Evolutionary conservation across 2,329 filamentous ascomycete species (phyloP), one percentile per base, ranked within the genome.

Genomic region (Colletotrichum horii): DNA sequence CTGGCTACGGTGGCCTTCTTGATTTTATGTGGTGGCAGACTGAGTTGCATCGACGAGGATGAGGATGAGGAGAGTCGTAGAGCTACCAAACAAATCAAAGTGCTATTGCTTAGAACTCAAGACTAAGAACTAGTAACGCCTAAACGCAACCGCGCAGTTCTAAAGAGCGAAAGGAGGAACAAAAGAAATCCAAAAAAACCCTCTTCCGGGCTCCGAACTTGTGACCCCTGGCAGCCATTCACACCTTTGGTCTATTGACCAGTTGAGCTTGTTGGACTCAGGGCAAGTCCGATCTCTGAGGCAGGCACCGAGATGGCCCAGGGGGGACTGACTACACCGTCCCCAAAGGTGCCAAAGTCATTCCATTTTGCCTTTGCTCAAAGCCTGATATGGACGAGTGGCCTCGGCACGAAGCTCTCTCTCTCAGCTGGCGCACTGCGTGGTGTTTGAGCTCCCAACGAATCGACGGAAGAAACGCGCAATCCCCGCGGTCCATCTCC

Each of bases 261-360:
- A 43, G 38, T 43, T 11, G 43, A 48, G 43, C 30, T 9, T 11
- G 9, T 32, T 32, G 30, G 30, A 11, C 11, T 9, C 30, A 32
- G 30, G 30, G 30, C 9, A 32, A 32, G 11, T 32, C 30, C 11
- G 30, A 32, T 32, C 12, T 48, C 11, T 22, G 43, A 22, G 43
- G 6, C 43, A 3, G 43, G 1, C 43, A 24, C n/a, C 6, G n/a
- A 22, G 43, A 22, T 22, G n/a, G 2, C 6, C 19, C 6, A 52
- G 2, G n/a, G n/a, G 4, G 19, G 16, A n/a, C 30, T 32, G 34
- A 6, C 43, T 52, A 12, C n/a, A 0, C 4, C 4, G 19, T 22
- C n/a, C 2, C 6, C 1, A 52, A 1, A 52, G n/a, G 14, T 4
- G 4, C 11, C 11, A 4, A 0, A 12, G 3, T 7, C 19, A 48